Percentiles rank a stretch among this genome's conserved stretches.
Evolutionary conservation across 2,329 filamentous ascomycete species (phyloP).

Genomic region (Dendryphion nanum): DNA sequence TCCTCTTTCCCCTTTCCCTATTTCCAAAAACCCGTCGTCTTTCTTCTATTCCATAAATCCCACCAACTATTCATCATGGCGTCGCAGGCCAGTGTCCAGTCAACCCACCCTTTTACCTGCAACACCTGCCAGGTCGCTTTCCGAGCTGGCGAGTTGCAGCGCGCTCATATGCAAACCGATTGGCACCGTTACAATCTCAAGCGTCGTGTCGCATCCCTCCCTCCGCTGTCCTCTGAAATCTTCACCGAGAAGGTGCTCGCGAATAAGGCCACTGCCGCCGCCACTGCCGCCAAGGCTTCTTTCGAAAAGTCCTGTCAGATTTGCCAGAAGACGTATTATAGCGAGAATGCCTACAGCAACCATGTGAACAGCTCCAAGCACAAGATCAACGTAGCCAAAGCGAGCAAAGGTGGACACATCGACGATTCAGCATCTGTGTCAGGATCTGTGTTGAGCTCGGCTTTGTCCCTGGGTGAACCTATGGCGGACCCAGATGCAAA

Average conservation of each 20-base stretch:
- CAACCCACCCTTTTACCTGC: conserved; percentile 85
- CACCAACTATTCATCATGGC: conserved; percentile 22
- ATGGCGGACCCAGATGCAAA: conserved; percentile 53
- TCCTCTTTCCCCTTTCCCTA: neutral
- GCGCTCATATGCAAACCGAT: conserved; percentile 95
- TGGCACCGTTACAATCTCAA: conserved; percentile 99
- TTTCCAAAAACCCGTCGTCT: neutral
- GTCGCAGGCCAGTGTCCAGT: conserved; percentile 35
- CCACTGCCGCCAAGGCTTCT: conserved; percentile 81
- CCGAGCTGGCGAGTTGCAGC: conserved; percentile 87
- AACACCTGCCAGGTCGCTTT: conserved; percentile 98
- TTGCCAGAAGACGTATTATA: conserved; percentile 92
- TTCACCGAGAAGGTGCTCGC: conserved; percentile 96
- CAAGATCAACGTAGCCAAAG: conserved; percentile 61
- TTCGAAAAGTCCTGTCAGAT: conserved; percentile 80
- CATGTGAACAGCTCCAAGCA: conserved; percentile 91
- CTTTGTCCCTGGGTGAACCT: conserved; percentile 86
- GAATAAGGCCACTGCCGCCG: conserved; percentile 79
- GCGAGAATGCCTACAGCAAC: conserved; percentile 93
- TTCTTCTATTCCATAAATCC: neutral
- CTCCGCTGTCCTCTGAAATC: conserved; percentile 85
- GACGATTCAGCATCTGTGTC: conserved; percentile 65
- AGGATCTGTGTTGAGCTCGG: conserved; percentile 79
- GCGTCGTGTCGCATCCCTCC: conserved; percentile 84
- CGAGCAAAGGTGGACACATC: conserved; percentile 34